Percentiles rank a stretch among this genome's conserved stretches.
phyloP scores from a whole-genome alignment of 768 basidiomycete genomes.

The Russula ochroleuca region DNA sequence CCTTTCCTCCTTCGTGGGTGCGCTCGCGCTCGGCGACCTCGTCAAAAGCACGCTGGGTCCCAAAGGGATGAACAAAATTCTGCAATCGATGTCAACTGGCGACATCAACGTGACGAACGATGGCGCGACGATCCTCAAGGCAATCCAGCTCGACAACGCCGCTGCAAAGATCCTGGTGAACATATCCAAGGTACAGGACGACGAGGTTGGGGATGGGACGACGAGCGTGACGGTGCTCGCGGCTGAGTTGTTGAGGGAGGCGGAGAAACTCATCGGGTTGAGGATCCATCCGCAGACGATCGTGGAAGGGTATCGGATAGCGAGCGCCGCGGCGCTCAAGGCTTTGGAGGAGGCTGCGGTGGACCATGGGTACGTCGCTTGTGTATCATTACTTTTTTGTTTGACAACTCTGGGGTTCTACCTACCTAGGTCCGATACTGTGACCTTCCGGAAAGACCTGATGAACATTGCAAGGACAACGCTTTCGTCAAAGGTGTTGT shows the following conservation, averaged over 20 bases:
- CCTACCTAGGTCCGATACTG: conserved; percentile 55
- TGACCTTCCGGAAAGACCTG: conserved; percentile 79
- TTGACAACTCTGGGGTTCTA: not conserved
- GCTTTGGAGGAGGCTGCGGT: conserved; percentile 79
- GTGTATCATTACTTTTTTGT: not conserved
- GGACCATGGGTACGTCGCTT: conserved; percentile 71
- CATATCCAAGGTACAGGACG: conserved; percentile 99
- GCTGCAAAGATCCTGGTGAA: conserved; percentile 99
- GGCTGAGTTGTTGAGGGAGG: conserved; percentile 87
- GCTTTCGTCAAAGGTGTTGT: conserved; percentile 90
- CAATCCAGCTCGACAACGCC: conserved; percentile 96
- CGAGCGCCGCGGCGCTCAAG: conserved; percentile 74
- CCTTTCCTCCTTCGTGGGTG: conserved; percentile 96
- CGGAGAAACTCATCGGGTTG: conserved; percentile 86
- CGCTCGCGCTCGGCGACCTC: conserved; percentile 93
- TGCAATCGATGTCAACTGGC: conserved; percentile 84
- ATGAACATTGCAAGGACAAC: conserved; percentile 98
- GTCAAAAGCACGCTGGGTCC: conserved; percentile 98
- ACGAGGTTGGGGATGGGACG: conserved; percentile 96
- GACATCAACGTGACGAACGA: conserved; percentile 98
- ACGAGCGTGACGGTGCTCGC: conserved; percentile 90
- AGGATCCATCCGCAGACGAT: conserved; percentile 99
- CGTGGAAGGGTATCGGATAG: conserved; percentile 93
- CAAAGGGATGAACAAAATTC: conserved; percentile 99
- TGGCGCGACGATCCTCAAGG: conserved; percentile 96